Evolutionary conservation across 176 grass and related monocot species (phyloP), one percentile per base, ranked within the genome.

Genomic region (Zizania latifolia): DNA sequence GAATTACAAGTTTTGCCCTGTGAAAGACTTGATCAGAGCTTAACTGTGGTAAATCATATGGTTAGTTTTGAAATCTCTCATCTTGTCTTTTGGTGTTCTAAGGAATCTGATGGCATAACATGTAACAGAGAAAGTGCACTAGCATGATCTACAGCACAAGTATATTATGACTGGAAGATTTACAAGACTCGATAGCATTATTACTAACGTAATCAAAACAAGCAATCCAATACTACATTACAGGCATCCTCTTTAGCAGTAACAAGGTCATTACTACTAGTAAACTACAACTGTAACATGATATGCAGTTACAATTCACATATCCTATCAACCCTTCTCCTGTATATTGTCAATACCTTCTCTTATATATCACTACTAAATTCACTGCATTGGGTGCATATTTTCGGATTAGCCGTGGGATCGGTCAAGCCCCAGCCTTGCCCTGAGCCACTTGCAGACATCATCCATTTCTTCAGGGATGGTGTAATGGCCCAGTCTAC

Each of bases 401-500:
- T 72, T 36, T 65, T 77, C 13, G 3, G n/a, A 57, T 88, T 69
- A 88, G 28, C 76, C 70, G 9, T 75, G 79, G 11, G 83, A 84
- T 39, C 91, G 74, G 14, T 98, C 89, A 16, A 94, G 86, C 29
- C 91, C 89, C 38, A 98, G 58, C 57, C 71, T 73, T 67, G 86
- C 85, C 16, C 81, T 64, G 32, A 94, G 91, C 95, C 95, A 98
- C 71, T 88, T 95, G 89, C 87, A 80, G 15, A 99, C 92, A 62
- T 88, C 84, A 23, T 92, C 92, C 96, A 99, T 95, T 74, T 99
- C 96, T 84, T 99, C 96, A 61, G 96, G 96, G 30, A 95, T 84
- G 17, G 89, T 99, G 57, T 92, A 90, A 78, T 99, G 92, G 43
- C 92, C 96, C 55, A 95, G 81, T 23, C 96, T 99, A 81, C 55